Conservation (phyloP, 164 flowering plant species). For the Annona cherimola region DNA sequence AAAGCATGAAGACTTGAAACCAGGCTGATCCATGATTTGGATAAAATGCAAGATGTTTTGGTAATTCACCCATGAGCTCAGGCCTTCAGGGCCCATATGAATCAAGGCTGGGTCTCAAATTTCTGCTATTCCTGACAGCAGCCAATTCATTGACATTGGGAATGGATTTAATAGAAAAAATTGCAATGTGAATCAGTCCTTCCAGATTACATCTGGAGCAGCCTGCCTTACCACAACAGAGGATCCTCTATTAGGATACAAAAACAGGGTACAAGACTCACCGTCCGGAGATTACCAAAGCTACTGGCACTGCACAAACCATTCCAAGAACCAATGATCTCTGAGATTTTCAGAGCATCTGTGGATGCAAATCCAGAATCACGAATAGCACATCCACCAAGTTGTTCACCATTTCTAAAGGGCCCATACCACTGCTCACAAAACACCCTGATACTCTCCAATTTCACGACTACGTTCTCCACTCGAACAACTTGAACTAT, state of each 20-base stretch:
- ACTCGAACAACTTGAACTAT: slow-evolving; percentile 52
- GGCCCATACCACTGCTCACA: slow-evolving; percentile 97
- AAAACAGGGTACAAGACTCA: slow-evolving; percentile 29
- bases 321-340: slow-evolving; percentile 65
- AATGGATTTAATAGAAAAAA: too few species aligned
- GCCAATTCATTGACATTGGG: too few species aligned
- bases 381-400: slow-evolving; percentile 88
- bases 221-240: background rate
- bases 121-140: too few species aligned
- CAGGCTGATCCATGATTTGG: too few species aligned
- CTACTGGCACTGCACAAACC: slow-evolving; percentile 35
- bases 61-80: too few species aligned
- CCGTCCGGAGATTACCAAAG: slow-evolving; percentile 35
- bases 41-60: too few species aligned
- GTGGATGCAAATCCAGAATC: slow-evolving; percentile 88
- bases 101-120: too few species aligned
- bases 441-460: slow-evolving; percentile 52
- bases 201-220: too few species aligned
- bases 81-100: too few species aligned
- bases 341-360: slow-evolving; percentile 38
- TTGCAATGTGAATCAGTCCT: too few species aligned
- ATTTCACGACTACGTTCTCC: slow-evolving; percentile 21
- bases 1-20: too few species aligned
- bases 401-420: slow-evolving; percentile 83
- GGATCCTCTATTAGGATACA: background rate